A percentile compares a stretch with the other conserved stretches of the same genome.
phyloP scores from a whole-genome alignment of 1,284 basidiomycete species.

The Cryptococcus neoformans region DNA sequence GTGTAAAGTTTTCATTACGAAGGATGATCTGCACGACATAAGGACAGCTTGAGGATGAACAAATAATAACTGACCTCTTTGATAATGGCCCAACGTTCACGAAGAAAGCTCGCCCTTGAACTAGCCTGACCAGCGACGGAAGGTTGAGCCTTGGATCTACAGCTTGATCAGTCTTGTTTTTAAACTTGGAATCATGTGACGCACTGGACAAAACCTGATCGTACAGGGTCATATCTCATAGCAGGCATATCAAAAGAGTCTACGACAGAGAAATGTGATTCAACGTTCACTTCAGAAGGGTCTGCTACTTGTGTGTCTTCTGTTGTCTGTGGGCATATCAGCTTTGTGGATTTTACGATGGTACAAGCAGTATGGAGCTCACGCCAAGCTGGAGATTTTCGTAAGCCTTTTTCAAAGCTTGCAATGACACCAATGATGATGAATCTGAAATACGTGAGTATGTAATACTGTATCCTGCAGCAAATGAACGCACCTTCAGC shows the following conservation, averaged over 20 bases:
- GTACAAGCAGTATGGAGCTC: constrained; percentile 1
- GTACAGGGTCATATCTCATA: constrained; percentile 81
- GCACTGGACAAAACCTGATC: constrained; percentile 46
- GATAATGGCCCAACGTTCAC: constrained; percentile 81
- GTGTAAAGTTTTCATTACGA: constrained; percentile 93
- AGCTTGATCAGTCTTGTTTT: neutral
- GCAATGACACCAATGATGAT: constrained; percentile 35
- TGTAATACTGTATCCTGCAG: neutral
- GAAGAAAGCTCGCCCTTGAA: constrained; percentile 68
- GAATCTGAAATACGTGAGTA: constrained; percentile 21
- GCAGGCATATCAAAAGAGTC: constrained; percentile 93
- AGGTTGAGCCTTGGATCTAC: constrained; percentile 54
- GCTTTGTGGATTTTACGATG: neutral
- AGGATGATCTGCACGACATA: constrained; percentile 56
- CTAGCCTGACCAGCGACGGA: constrained; percentile 74
- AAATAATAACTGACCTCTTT: constrained; percentile 55
- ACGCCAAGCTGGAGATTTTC: constrained; percentile 72
- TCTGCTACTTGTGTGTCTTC: constrained; percentile 55
- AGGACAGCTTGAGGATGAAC: too few relatives aligned
- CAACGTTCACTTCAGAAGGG: constrained; percentile 69
- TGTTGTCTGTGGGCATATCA: constrained; percentile 20
- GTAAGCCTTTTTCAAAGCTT: constrained; percentile 73
- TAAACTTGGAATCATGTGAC: constrained; percentile 1
- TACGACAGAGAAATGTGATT: constrained; percentile 77
- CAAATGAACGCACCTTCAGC: constrained; percentile 68